phyloP scores from a whole-genome alignment of 805 yeast genomes.

The Ogataea angusta region DNA sequence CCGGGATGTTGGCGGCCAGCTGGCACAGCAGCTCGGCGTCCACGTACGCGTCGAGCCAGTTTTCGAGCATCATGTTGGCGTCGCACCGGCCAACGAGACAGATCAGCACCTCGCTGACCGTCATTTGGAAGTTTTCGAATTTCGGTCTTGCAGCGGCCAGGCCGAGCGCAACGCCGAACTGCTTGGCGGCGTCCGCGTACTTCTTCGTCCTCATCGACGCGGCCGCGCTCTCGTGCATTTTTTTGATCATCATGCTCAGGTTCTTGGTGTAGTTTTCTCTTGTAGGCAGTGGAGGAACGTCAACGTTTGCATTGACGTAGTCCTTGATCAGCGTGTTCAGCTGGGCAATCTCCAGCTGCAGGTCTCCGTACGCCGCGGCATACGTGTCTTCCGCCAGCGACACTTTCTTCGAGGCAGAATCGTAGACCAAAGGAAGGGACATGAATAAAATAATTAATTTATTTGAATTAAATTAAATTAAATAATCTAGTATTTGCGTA shows the following conservation, averaged over 20 bases:
- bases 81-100: slow-evolving; percentile 71
- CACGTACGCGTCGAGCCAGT: slow-evolving; percentile 57
- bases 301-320: slow-evolving; percentile 41
- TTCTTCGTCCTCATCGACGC: slow-evolving; percentile 52
- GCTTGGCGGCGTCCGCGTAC: slow-evolving; percentile 58
- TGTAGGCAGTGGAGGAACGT: slow-evolving; percentile 54
- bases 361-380: slow-evolving; percentile 18
- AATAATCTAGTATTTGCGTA: slow-evolving; percentile 17
- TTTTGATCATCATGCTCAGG: slow-evolving; percentile 56
- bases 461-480: not conserved
- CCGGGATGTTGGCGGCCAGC: slow-evolving; percentile 58
- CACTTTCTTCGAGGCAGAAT: slow-evolving; percentile 30
- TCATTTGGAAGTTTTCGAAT: slow-evolving; percentile 71
- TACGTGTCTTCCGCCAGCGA: slow-evolving; percentile 22
- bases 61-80: slow-evolving; percentile 53
- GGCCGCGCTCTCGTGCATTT: slow-evolving; percentile 63
- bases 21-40: slow-evolving; percentile 67
- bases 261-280: slow-evolving; percentile 54
- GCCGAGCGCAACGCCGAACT: slow-evolving; percentile 62
- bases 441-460: slow-evolving; percentile 1
- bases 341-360: slow-evolving; percentile 32
- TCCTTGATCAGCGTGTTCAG: slow-evolving; percentile 38
- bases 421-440: slow-evolving; percentile 31
- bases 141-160: slow-evolving; percentile 65
- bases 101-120: slow-evolving; percentile 63